These are phyloP conservation scores for Neurospora sp. DNA, from an alignment of 2,329 filamentous ascomycete species.

Conservation along the genomic window DNA sequence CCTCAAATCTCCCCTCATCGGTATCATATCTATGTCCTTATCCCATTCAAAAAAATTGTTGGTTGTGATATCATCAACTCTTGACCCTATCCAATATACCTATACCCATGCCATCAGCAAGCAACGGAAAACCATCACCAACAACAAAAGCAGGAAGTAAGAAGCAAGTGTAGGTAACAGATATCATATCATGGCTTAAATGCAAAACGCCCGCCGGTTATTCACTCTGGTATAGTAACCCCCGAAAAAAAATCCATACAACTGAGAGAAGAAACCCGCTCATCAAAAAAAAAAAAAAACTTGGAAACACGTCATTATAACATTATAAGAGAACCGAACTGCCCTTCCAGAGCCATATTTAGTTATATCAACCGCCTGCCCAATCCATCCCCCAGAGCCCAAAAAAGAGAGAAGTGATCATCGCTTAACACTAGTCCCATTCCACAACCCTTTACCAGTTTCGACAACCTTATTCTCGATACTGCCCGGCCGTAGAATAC, in stretches of 20 bases:
- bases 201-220: background rate
- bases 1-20: too few relatives aligned
- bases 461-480: slow-evolving; percentile 49
- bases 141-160: background rate
- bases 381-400: too few relatives aligned
- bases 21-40: too few relatives aligned
- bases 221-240: background rate
- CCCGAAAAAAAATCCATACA: background rate
- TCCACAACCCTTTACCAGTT: slow-evolving; percentile 56
- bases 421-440: slow-evolving; percentile 21
- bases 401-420: background rate
- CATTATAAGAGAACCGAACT: background rate
- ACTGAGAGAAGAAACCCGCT: background rate
- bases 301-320: background rate
- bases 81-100: too few relatives aligned
- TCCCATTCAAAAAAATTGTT: too few relatives aligned
- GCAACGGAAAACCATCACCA: background rate
- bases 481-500: slow-evolving; percentile 44
- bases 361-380: background rate
- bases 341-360: background rate
- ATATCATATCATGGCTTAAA: background rate
- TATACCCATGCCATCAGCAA: background rate
- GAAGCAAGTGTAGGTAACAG: background rate
- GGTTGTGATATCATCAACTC: too few relatives aligned
- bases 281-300: background rate